Conservation (phyloP, 441 rosid species). For the Erodium trifolium region DNA sequence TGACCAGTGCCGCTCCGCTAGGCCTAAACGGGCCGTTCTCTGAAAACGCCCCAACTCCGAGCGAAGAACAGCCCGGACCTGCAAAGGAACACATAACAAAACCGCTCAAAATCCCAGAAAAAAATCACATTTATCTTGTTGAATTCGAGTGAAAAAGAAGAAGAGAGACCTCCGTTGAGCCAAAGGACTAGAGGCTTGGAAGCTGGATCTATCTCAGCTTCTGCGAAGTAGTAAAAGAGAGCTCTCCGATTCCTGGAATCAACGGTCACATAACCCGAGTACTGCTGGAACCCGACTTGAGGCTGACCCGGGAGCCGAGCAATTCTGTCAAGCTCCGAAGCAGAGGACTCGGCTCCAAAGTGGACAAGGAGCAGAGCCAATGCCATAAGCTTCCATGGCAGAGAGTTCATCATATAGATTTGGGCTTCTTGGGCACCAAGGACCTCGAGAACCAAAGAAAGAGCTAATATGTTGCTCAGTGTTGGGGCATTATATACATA, state of each 20-base stretch:
- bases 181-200: constrained; percentile 92
- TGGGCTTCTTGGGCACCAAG: constrained; percentile 11
- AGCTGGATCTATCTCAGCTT: constrained; percentile 61
- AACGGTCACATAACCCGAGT: constrained; percentile 79
- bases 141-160: background rate
- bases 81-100: constrained; percentile 14
- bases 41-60: constrained; percentile 93
- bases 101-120: constrained; percentile 3
- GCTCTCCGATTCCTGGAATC: constrained; percentile 59
- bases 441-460: constrained; percentile 17
- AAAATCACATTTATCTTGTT: background rate
- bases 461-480: constrained; percentile 2
- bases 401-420: constrained; percentile 23
- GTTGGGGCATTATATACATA: background rate
- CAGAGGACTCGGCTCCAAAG: constrained; percentile 28
- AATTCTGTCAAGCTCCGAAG: constrained; percentile 40
- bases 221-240: constrained; percentile 88
- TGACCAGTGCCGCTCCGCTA: constrained; percentile 52
- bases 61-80: constrained; percentile 95
- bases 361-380: constrained; percentile 35
- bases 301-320: constrained; percentile 77
- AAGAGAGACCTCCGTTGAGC: constrained; percentile 74
- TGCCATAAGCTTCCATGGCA: constrained; percentile 35
- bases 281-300: constrained; percentile 55
- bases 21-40: constrained; percentile 98